These are phyloP conservation scores for Stachybotrys chartarum DNA, from an alignment of 2,329 filamentous ascomycete species.

Conservation along the genomic window DNA sequence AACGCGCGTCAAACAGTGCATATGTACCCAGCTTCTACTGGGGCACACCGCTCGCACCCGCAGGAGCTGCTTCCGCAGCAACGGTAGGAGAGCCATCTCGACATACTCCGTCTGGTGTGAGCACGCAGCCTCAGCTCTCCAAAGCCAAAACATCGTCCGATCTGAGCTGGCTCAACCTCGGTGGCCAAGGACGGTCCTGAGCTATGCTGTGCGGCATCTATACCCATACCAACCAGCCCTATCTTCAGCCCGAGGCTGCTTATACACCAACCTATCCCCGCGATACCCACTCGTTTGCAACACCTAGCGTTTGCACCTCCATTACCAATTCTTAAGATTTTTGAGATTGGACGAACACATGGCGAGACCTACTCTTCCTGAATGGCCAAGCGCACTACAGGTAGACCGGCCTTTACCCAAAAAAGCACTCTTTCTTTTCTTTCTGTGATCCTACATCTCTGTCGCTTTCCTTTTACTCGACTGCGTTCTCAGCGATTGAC, in stretches of 20 bases:
- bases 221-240: not conserved
- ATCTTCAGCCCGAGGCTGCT: constrained; percentile 6
- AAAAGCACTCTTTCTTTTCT: not conserved
- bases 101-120: constrained; percentile 28
- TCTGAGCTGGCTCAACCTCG: constrained; percentile 77
- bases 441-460: not conserved
- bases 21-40: constrained; percentile 41
- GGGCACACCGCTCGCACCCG: constrained; percentile 30
- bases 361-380: not conserved
- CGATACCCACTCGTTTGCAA: constrained; percentile 8
- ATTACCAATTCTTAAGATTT: no score
- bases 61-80: not conserved
- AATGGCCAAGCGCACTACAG: not conserved
- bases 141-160: constrained; percentile 50
- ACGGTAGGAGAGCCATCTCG: constrained; percentile 11
- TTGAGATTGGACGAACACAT: not conserved
- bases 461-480: constrained; percentile 2
- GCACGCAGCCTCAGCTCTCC: constrained; percentile 42
- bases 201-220: not conserved
- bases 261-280: constrained; percentile 5
- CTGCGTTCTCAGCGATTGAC: constrained; percentile 10
- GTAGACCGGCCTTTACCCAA: not conserved
- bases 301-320: not conserved
- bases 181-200: constrained; percentile 26
- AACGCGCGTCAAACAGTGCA: constrained; percentile 44